phyloP scores from a whole-genome alignment of 257 asterid species.

The Verbascum thapsus region DNA sequence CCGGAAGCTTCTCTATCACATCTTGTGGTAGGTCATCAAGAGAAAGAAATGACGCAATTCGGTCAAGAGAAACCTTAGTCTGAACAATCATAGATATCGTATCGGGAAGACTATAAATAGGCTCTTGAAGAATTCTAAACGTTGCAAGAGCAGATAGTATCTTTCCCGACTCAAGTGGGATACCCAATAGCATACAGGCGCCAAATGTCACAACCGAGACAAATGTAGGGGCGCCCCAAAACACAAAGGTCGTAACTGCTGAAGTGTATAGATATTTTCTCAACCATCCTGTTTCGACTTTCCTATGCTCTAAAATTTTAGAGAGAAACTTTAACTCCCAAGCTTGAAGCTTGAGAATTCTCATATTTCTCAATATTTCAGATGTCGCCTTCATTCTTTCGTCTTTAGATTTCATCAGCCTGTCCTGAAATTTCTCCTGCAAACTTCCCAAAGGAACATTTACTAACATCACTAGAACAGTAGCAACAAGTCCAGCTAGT shows the following conservation, averaged over 20 bases:
- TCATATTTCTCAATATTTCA: constrained; percentile 89
- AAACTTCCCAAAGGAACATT: constrained; percentile 70
- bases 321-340: constrained; percentile 89
- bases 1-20: constrained; percentile 60
- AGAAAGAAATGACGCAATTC: constrained; percentile 79
- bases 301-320: constrained; percentile 58
- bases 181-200: constrained; percentile 70
- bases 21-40: constrained; percentile 70
- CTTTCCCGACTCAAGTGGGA: constrained; percentile 89
- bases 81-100: constrained; percentile 82
- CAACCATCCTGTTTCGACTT: constrained; percentile 72
- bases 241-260: constrained; percentile 55
- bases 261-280: constrained; percentile 54
- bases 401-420: constrained; percentile 80
- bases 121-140: constrained; percentile 85
- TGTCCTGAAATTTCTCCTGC: constrained; percentile 69
- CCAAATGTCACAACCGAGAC: constrained; percentile 75
- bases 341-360: constrained; percentile 89
- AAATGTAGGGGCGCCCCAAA: constrained; percentile 83
- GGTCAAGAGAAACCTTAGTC: constrained; percentile 90
- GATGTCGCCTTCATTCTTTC: constrained; percentile 86
- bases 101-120: constrained; percentile 79
- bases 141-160: constrained; percentile 90
- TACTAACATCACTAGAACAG: constrained; percentile 67
- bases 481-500: constrained; percentile 58